Base-by-base conservation (phyloP, 495 filamentous ascomycete genomes). In the Lasiosphaeris hirsuta region DNA sequence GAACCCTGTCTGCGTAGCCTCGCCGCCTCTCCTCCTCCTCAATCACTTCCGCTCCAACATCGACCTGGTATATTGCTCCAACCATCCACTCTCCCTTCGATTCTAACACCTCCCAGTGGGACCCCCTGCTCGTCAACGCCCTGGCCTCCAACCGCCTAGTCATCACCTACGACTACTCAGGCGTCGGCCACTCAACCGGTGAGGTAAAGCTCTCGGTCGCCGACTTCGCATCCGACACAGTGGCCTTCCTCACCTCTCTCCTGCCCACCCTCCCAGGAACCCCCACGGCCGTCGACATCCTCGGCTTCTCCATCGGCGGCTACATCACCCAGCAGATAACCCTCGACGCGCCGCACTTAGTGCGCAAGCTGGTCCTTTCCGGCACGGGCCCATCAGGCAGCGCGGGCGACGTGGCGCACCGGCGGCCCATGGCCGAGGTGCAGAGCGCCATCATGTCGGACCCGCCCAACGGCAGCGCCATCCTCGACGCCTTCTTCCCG, bases 41-140 rank as follows among this genome's bases (percentile, higher is more conserved):
- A 52, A 52, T 14, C 50, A 52, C 38, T 52, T 40, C 36, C 50
- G 50, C 30, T 52, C 50, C 10, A 52, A 36, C 50, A 52, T 52
- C 6, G 50, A 52, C 36, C 50, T 52, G 14, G 50, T 52, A 40
- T 13, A 36, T 18, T 15, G 2, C 5, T 30, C 23, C 23, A 5
- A 2, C 2, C 23, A 30, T 30, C 23, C 4, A 36, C 23, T 7
- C 2, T 33, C n/a, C 10, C 5, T 30, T 30, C 23, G 5, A 5
- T 30, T 30, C 46, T 49, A 49, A 49, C 46, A 18, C 5, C 46
- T 10, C 7, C 33, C 49, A 51, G 49, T 51, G 49, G 49, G 49
- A 51, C 15, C 49, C 49, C n/a, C 49, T 51, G 7, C 6, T 51
- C 2, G 33, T 51, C 34, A 18, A 51, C 49, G 33, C 17, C 34